Percentiles rank a stretch among this genome's conserved stretches.
phyloP scores from a whole-genome alignment of 1,284 basidiomycete genomes.

The Schizophyllum amplum region DNA sequence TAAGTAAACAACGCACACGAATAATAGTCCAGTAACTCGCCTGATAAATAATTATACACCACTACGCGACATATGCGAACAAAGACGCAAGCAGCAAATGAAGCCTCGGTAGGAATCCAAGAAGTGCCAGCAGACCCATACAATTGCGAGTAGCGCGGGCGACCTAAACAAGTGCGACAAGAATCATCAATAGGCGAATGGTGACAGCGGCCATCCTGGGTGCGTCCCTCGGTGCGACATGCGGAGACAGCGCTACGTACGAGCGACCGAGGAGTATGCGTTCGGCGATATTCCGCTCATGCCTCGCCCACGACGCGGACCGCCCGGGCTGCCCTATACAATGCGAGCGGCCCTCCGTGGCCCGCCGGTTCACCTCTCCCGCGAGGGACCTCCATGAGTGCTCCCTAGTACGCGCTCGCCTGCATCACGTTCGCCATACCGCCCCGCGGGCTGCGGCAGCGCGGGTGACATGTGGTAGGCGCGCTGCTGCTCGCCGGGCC shows the following conservation, averaged over 20 bases:
- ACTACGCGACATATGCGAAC: too few relatives aligned
- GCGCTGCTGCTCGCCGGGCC: neutral
- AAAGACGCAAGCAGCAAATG: too few relatives aligned
- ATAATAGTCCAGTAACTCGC: too few relatives aligned
- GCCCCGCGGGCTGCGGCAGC: too few relatives aligned
- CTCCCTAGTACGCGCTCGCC: neutral
- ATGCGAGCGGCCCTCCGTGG: neutral
- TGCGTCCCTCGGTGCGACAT: neutral
- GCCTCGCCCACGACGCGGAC: neutral
- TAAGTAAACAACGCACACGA: neutral
- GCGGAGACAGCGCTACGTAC: neutral
- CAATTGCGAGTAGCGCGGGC: neutral
- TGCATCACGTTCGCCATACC: neutral
- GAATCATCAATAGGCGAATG: neutral
- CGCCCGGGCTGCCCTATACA: neutral
- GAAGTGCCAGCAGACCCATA: neutral
- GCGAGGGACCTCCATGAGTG: neutral
- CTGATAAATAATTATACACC: too few relatives aligned
- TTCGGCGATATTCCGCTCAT: neutral
- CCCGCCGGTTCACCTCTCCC: neutral
- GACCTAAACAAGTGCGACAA: neutral
- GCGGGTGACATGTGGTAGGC: neutral
- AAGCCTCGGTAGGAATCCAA: too few relatives aligned
- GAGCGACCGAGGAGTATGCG: neutral
- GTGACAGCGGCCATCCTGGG: neutral